Conservation (phyloP, 495 filamentous ascomycete genomes). For the Staphylotrichum tortipilum region DNA sequence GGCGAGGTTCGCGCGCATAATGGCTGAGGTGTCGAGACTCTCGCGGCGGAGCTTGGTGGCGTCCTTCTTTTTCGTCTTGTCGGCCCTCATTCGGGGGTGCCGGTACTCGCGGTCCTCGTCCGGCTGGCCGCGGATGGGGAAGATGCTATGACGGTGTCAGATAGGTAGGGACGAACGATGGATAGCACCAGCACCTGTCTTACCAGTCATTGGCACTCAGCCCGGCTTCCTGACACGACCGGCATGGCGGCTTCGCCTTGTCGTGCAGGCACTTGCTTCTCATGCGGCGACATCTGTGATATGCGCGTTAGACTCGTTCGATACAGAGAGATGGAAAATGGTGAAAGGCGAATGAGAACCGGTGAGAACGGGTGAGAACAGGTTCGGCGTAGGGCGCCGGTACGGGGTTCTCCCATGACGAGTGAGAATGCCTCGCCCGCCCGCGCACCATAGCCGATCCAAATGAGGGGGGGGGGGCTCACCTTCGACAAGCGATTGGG, state of each 20-base stretch:
- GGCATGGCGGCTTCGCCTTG: conserved; percentile 35
- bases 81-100: conserved; percentile 37
- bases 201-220: conserved; percentile 37
- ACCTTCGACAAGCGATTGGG: conserved; percentile 44
- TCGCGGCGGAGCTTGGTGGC: conserved; percentile 30
- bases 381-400: neutral
- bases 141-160: conserved; percentile 21
- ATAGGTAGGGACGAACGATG: neutral
- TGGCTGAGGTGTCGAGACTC: conserved; percentile 20
- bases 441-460: too few species aligned
- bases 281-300: conserved; percentile 41
- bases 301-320: neutral
- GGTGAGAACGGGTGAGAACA: neutral
- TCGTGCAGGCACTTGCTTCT: conserved; percentile 43
- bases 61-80: conserved; percentile 33
- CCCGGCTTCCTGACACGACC: conserved; percentile 35
- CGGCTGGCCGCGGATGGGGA: conserved; percentile 36
- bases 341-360: too few species aligned
- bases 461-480: conserved; percentile 18
- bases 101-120: conserved; percentile 40
- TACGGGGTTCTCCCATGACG: too few species aligned
- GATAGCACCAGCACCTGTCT: conserved; percentile 1
- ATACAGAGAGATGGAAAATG: neutral
- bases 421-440: too few species aligned
- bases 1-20: conserved; percentile 10